Percentiles rank a stretch among this genome's conserved stretches.
Conservation (phyloP, 257 asterid genomes). For the Euphrasia confusa region DNA sequence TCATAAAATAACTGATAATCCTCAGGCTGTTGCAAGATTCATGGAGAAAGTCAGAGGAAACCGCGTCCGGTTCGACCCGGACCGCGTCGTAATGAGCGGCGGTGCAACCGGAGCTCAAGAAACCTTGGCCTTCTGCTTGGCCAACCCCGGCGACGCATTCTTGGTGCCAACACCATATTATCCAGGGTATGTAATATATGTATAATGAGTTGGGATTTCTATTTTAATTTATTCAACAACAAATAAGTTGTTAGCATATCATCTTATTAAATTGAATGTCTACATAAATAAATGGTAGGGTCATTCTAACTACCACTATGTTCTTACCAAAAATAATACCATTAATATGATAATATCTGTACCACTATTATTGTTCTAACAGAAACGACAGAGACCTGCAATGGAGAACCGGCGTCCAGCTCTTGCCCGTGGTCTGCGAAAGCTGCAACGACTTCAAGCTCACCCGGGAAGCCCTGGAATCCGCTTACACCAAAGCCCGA, state of each 20-base stretch:
- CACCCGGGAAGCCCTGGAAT: constrained; percentile 49
- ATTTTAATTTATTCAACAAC: background rate
- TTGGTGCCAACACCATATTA: constrained; percentile 89
- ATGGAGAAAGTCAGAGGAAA: constrained; percentile 82
- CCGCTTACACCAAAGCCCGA: constrained; percentile 55
- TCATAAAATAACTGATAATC: too few species aligned
- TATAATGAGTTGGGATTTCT: background rate
- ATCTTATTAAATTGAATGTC: background rate
- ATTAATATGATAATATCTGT: too few species aligned
- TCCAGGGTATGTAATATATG: constrained; percentile 59
- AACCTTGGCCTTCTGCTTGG: constrained; percentile 74
- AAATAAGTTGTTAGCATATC: too few species aligned
- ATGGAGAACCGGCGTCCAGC: constrained; percentile 67
- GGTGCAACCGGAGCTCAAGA: constrained; percentile 93
- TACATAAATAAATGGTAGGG: background rate
- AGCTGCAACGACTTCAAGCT: constrained; percentile 60
- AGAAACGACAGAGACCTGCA: constrained; percentile 80
- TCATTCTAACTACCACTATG: background rate
- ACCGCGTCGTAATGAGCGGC: constrained; percentile 71
- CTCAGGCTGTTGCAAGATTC: constrained; percentile 78
- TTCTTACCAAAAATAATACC: background rate
- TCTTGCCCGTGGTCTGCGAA: constrained; percentile 58
- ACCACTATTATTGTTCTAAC: constrained; percentile 8
- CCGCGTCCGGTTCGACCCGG: constrained; percentile 58
- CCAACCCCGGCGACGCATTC: constrained; percentile 73